Evolutionary conservation across 164 flowering plant genomes (phyloP), one percentile per base, ranked within the genome.

Genomic region (Chimonanthus salicifolius): DNA sequence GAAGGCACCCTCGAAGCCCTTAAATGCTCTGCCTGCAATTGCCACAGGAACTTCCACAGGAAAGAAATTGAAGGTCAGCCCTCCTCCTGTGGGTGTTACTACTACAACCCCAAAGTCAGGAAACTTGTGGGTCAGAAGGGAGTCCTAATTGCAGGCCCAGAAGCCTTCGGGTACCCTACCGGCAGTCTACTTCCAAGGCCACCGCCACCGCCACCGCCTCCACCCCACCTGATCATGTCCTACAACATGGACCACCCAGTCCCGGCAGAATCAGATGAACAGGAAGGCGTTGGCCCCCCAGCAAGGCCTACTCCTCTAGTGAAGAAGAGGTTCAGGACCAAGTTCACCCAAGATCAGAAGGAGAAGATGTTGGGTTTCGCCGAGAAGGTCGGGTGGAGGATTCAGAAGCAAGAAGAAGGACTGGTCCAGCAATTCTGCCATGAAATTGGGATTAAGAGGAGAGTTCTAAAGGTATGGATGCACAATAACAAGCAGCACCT

Each of bases 401-500:
- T 94, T 33, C 98, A 91, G 81, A 94, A 86, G 82, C 97, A 89
- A 63, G 98, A 91, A 74, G 98, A 90, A 67, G 47, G 73, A 6
- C 89, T 83, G 67, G 92, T 94, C 80, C 95, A 90, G 76, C 92
- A 89, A 64, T 87, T 94, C 75, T 94, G 98, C 66, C 92, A 91
- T 73, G 95, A 94, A 75, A 78, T 91, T 82, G 98, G 98, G 0
- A 82, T 94, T 68, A 90, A 86, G 78, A 89, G 97, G 77, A 84
- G 97, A 73, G 98, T 93, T 16, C 89, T 93, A 71, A 93, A 91
- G 79, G 98, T 92, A 6, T 92, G 98, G 98, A 92, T 92, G 98
- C 98, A 92, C 79, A 92, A 92, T 84, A 92, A 92, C 90, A 91
- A 92, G 84, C 92, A 88, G 75, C 87, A 77, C 78, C 79, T 89